These are phyloP conservation scores for Boechera stricta DNA, from an alignment of 345 rosid species.

Conservation along the genomic window DNA sequence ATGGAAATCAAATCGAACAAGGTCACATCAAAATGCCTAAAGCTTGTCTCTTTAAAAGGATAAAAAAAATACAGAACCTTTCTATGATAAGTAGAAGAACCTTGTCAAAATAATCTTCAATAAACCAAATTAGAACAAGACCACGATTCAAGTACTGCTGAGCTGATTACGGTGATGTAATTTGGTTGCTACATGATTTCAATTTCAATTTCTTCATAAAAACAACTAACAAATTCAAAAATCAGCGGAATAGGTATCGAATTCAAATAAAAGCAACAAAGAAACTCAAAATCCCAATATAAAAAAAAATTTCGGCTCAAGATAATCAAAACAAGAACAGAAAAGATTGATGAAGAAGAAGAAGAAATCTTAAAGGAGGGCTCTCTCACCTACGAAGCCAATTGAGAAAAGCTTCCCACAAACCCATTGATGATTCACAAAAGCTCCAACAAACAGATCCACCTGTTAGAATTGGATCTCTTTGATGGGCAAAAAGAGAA, in stretches of 20 bases:
- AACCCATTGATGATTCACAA: constrained; percentile 52
- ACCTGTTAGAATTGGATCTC: constrained; percentile 18
- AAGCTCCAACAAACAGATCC: constrained; percentile 23
- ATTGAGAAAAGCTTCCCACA: constrained; percentile 73
- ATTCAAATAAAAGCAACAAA: not conserved
- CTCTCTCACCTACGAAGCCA: constrained; percentile 72
- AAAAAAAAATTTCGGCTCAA: not conserved
- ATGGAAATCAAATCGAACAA: constrained; percentile 4
- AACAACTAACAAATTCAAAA: not conserved
- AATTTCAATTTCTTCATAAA: not conserved
- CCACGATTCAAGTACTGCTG: not conserved
- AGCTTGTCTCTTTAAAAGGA: not conserved
- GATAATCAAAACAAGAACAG: not conserved
- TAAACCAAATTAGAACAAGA: not conserved
- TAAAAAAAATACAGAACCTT: not conserved
- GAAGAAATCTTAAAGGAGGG: constrained; percentile 4
- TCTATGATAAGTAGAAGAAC: not conserved
- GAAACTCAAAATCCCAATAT: not conserved
- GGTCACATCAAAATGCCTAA: not conserved
- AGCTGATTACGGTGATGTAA: not conserved
- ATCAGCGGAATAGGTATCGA: not conserved
- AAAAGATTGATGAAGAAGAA: constrained; percentile 12
- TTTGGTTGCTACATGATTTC: not conserved
- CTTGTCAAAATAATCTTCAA: not conserved
- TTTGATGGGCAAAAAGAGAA: not conserved